Percentiles rank a stretch among this genome's conserved stretches.
phyloP scores from a whole-genome alignment of 202 grass and related monocot genomes.

The Sporobolus alterniflorus region DNA sequence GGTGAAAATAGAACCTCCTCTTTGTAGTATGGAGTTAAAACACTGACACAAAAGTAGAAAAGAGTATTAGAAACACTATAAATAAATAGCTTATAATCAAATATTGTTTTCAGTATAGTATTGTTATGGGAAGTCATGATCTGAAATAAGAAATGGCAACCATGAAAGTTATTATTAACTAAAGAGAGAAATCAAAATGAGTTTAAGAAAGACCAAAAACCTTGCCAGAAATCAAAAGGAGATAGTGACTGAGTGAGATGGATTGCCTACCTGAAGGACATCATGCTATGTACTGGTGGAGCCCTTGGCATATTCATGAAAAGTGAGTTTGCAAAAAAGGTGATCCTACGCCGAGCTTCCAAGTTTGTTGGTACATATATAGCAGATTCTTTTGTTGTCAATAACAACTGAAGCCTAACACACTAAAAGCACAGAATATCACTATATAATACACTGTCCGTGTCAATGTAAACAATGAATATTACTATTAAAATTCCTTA shows the following conservation, averaged over 20 bases:
- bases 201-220: background rate
- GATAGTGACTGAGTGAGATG: background rate
- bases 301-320: conserved; percentile 91
- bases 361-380: conserved; percentile 82
- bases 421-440: conserved; percentile 53
- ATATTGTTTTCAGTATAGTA: conserved; percentile 12
- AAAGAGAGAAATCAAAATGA: conserved; percentile 6
- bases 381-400: conserved; percentile 98
- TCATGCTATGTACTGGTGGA: conserved; percentile 78
- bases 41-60: conserved; percentile 53
- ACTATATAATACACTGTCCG: conserved; percentile 12
- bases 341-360: conserved; percentile 95
- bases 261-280: conserved; percentile 82
- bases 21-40: conserved; percentile 85
- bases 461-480: conserved; percentile 31
- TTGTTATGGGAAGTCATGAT: background rate
- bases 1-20: conserved; percentile 71
- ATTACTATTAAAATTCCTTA: conserved; percentile 8
- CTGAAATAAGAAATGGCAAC: conserved; percentile 1
- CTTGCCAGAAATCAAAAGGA: background rate
- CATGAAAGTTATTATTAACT: background rate
- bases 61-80: background rate
- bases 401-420: conserved; percentile 85
- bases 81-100: background rate
- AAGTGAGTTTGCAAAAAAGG: conserved; percentile 98